phyloP scores from a whole-genome alignment of 768 basidiomycete species.

The Macrolepiota fuliginosa region DNA sequence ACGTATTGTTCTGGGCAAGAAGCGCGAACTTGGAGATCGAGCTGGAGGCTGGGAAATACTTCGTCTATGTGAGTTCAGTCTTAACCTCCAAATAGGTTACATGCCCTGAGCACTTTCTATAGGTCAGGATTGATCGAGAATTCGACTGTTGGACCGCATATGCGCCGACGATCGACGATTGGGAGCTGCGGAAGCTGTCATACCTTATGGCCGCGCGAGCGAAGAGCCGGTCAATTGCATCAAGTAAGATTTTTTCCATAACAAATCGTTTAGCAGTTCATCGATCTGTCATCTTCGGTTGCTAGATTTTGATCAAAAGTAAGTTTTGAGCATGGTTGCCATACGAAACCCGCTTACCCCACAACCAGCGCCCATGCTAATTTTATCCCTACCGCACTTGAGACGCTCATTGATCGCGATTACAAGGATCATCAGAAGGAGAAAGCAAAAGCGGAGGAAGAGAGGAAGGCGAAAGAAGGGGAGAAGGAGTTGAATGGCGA shows the following conservation, averaged over 20 bases:
- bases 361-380: conserved; percentile 22
- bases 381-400: conserved; percentile 32
- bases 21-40: conserved; percentile 42
- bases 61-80: conserved; percentile 35
- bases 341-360: conserved; percentile 13
- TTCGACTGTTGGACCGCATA: conserved; percentile 12
- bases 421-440: conserved; percentile 30
- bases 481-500: conserved; percentile 21
- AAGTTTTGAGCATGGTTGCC: conserved; percentile 9
- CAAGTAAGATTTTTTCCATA: conserved; percentile 31
- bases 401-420: conserved; percentile 33
- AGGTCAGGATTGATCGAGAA: conserved; percentile 33
- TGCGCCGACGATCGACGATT: conserved; percentile 25
- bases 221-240: conserved; percentile 43
- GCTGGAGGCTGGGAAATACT: conserved; percentile 40
- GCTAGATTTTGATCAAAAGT: conserved; percentile 35
- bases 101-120: not conserved
- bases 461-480: conserved; percentile 1
- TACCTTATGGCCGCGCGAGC: conserved; percentile 41
- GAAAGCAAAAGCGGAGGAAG: conserved; percentile 19
- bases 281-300: not conserved
- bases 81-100: not conserved
- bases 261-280: not conserved
- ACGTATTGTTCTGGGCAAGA: conserved; percentile 30
- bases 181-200: conserved; percentile 37